Percentiles rank a stretch among this genome's conserved stretches.
phyloP scores from a whole-genome alignment of 2,329 filamentous ascomycete genomes.

The Capronia americana region DNA sequence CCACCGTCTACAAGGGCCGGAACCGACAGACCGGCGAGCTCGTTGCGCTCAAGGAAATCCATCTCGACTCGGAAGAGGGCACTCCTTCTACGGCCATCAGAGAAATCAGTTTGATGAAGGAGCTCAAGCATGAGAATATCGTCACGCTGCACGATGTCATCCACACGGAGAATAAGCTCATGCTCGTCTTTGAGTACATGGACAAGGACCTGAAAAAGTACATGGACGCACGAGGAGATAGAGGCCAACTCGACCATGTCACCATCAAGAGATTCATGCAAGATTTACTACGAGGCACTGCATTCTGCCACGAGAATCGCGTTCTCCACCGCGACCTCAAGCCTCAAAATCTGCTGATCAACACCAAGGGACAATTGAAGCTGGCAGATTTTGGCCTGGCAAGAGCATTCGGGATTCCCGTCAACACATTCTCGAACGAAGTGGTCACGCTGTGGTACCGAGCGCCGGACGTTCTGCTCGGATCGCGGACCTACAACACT shows the following conservation, averaged over 20 bases:
- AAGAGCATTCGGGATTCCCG: conserved; percentile 86
- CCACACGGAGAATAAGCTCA: conserved; percentile 98
- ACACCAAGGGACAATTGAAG: conserved; percentile 86
- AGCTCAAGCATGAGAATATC: conserved; percentile 98
- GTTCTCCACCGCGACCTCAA: conserved; percentile 93
- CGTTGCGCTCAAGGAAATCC: conserved; percentile 97
- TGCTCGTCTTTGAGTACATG: conserved; percentile 99
- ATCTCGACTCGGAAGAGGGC: conserved; percentile 97
- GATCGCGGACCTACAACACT: conserved; percentile 97
- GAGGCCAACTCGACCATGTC: conserved; percentile 82
- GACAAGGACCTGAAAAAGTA: conserved; percentile 98
- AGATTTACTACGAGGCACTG: conserved; percentile 92
- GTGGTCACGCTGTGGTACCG: conserved; percentile 67
- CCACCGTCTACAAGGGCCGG: conserved; percentile 97
- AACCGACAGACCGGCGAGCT: conserved; percentile 97
- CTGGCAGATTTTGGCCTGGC: conserved; percentile 89
- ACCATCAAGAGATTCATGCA: conserved; percentile 99
- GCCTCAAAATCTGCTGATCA: conserved; percentile 87
- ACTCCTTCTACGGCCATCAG: conserved; percentile 97
- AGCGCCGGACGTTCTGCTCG: conserved; percentile 91
- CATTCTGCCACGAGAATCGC: conserved; percentile 96
- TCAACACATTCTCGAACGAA: conserved; percentile 92
- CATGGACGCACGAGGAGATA: conserved; percentile 92
- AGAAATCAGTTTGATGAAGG: conserved; percentile 99
- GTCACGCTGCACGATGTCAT: conserved; percentile 98